Evolutionary conservation across 73 alveolate genomes (phyloP).

Genomic region (Effrenium voratum): DNA sequence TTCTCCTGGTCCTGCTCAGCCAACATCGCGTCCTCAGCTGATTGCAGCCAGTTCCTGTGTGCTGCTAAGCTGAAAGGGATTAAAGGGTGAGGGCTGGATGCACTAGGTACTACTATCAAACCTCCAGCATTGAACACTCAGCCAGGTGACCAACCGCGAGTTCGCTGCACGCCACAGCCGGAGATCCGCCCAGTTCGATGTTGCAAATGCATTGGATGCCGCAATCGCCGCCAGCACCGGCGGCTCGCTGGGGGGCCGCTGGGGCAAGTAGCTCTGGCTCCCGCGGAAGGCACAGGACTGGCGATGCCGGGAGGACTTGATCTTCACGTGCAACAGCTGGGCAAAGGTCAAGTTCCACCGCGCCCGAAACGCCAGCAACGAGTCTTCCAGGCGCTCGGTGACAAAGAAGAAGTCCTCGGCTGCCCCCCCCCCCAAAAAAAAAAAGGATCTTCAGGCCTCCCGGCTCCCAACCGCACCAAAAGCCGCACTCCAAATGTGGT

Average conservation of each 20-base stretch:
- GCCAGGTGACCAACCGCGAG: slow-evolving; percentile 41
- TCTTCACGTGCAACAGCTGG: slow-evolving; percentile 32
- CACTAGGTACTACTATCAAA: no score
- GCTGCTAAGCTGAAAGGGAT: no score
- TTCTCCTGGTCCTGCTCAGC: no score
- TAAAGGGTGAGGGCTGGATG: no score
- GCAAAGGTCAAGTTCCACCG: slow-evolving; percentile 69
- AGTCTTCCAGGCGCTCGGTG: slow-evolving; percentile 77
- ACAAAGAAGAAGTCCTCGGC: slow-evolving; percentile 43
- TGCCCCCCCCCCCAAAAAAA: not conserved
- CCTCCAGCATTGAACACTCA: no score
- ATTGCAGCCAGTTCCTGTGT: no score
- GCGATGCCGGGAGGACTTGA: slow-evolving; percentile 32
- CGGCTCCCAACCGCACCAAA: no score
- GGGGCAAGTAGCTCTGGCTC: slow-evolving; percentile 23
- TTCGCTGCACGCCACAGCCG: slow-evolving; percentile 56
- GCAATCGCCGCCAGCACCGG: not conserved
- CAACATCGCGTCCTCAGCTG: no score
- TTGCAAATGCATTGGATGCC: not conserved
- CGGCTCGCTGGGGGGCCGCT: no score
- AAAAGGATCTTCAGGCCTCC: no score
- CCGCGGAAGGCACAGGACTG: slow-evolving; percentile 41
- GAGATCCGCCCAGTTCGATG: slow-evolving; percentile 35
- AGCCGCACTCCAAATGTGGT: no score
- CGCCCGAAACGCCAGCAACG: slow-evolving; percentile 52